These are phyloP conservation scores for Actinomucor elegans DNA, from an alignment of 371 early-diverging fungal genomes.

Conservation along the genomic window DNA sequence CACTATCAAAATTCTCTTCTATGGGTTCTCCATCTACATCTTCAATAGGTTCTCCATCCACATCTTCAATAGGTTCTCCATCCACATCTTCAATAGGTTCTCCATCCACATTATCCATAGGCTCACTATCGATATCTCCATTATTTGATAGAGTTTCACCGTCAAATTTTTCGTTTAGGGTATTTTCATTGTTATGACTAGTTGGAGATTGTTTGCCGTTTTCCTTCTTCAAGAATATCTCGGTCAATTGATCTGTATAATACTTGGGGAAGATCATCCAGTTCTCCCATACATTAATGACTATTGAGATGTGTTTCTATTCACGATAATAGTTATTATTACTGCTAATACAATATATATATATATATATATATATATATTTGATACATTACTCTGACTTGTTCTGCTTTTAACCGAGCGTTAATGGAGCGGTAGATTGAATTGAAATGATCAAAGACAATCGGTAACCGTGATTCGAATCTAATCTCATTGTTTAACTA, in stretches of 20 bases:
- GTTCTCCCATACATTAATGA: conserved; percentile 83
- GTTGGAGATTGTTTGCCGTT: background rate
- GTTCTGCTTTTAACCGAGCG: conserved; percentile 82
- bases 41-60: conserved; percentile 17
- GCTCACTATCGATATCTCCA: conserved; percentile 27
- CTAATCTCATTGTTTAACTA: too few relatives aligned
- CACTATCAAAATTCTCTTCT: background rate
- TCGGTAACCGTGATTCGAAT: conserved; percentile 67
- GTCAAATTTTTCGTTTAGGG: conserved; percentile 13
- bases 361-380: too few relatives aligned
- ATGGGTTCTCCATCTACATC: background rate
- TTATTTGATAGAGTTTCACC: conserved; percentile 24
- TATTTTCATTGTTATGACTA: conserved; percentile 6
- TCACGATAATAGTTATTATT: background rate
- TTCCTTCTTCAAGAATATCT: conserved; percentile 41
- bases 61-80: conserved; percentile 46
- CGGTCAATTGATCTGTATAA: conserved; percentile 58
- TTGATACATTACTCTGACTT: conserved; percentile 59
- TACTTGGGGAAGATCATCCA: conserved; percentile 85
- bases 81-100: conserved; percentile 52
- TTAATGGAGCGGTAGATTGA: conserved; percentile 65
- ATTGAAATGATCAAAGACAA: conserved; percentile 73
- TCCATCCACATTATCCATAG: conserved; percentile 30
- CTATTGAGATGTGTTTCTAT: conserved; percentile 58
- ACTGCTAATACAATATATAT: too few relatives aligned